A percentile compares a stretch with the other conserved stretches of the same genome.
Conservation (phyloP, 306 rosid species). For the Corylus americana region DNA sequence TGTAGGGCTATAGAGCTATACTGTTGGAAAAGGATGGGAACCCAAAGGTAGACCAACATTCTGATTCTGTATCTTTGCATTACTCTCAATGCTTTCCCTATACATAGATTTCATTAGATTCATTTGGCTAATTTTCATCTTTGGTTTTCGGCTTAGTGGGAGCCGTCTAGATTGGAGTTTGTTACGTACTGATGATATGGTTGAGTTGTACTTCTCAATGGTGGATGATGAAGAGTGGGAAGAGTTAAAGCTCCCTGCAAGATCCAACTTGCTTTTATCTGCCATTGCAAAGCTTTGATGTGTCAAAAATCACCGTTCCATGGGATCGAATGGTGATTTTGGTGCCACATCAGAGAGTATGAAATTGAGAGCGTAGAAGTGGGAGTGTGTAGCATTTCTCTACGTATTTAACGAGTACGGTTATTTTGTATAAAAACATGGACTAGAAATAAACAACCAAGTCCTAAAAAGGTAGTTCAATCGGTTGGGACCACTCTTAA, state of each 20-base stretch:
- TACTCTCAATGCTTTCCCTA: neutral
- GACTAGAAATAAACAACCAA: no score
- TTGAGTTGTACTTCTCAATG: slow-evolving; percentile 12
- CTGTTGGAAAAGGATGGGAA: slow-evolving; percentile 80
- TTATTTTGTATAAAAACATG: no score
- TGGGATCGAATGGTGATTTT: no score
- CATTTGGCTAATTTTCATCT: slow-evolving; percentile 10
- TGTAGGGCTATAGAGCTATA: slow-evolving; percentile 94
- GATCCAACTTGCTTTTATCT: slow-evolving; percentile 60
- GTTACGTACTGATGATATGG: slow-evolving; percentile 33
- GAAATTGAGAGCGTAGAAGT: no score
- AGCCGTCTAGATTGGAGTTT: slow-evolving; percentile 59
- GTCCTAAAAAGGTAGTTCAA: no score
- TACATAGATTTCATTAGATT: neutral
- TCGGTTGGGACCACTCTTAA: no score
- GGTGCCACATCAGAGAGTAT: no score
- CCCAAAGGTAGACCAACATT: slow-evolving; percentile 64
- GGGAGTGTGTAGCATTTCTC: no score
- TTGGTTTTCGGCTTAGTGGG: slow-evolving; percentile 45
- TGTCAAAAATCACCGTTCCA: no score
- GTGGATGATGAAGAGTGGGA: slow-evolving; percentile 66
- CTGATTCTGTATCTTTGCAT: neutral
- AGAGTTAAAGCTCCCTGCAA: slow-evolving; percentile 72
- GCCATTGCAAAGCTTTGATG: slow-evolving; percentile 70
- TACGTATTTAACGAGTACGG: no score